Percentiles rank a stretch among this genome's conserved stretches.
These are phyloP conservation scores for Colletotrichum magnum DNA, from an alignment of 2,329 filamentous ascomycete species.

Conservation along the genomic window DNA sequence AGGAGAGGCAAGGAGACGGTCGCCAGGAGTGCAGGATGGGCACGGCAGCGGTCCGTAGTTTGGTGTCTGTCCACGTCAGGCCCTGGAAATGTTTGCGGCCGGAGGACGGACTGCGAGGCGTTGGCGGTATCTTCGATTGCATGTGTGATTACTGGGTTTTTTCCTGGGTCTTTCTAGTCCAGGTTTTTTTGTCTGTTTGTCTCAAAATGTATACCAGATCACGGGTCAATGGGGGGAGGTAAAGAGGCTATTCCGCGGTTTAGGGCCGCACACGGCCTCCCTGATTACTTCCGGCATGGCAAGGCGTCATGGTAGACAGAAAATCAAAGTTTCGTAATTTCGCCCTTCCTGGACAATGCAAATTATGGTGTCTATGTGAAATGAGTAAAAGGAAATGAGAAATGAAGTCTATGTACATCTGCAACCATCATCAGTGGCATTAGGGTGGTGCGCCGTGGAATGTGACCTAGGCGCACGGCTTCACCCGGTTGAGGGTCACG, in stretches of 20 bases:
- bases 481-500: conserved; percentile 13
- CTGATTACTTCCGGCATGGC: conserved; percentile 30
- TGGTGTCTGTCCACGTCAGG: no score
- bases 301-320: conserved; percentile 37
- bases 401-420: neutral
- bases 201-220: conserved; percentile 38
- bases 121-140: conserved; percentile 24
- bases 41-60: no score
- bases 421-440: no score
- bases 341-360: neutral
- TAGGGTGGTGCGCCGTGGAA: neutral
- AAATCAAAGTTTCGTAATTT: conserved; percentile 14
- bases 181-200: conserved; percentile 21
- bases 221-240: conserved; percentile 10
- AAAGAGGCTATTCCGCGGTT: conserved; percentile 9
- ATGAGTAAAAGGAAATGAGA: no score
- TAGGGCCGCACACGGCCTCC: conserved; percentile 18
- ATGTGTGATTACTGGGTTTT: conserved; percentile 23
- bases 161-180: conserved; percentile 7
- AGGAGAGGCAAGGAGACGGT: neutral
- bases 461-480: neutral
- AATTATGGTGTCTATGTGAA: conserved; percentile 1
- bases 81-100: neutral
- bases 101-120: conserved; percentile 1
- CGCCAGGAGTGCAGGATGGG: neutral